Evolutionary conservation across 116 monocot species (phyloP).

Genomic region (Cymodocea nodosa): DNA sequence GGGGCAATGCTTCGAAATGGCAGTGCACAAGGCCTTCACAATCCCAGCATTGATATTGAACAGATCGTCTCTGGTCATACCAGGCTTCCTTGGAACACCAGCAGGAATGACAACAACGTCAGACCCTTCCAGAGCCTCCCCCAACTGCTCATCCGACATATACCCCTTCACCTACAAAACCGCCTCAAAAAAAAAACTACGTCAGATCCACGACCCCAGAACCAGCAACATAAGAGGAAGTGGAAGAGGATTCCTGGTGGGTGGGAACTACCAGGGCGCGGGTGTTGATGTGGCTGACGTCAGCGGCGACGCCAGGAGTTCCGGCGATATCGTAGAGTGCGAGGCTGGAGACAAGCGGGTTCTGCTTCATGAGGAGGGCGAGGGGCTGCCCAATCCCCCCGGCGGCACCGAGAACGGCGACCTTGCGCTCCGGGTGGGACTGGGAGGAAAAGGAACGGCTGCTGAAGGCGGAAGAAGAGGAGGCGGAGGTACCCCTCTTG

Average conservation of each 20-base stretch:
- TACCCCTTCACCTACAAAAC: conserved; percentile 52
- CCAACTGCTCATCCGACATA: conserved; percentile 59
- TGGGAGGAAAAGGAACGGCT: conserved; percentile 25
- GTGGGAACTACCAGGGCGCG: conserved; percentile 23
- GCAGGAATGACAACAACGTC: conserved; percentile 92
- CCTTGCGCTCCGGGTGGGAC: conserved; percentile 32
- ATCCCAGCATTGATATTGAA: conserved; percentile 98
- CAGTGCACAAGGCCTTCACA: conserved; percentile 66
- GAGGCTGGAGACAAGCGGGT: conserved; percentile 52
- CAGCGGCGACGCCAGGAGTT: conserved; percentile 61
- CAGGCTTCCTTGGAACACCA: conserved; percentile 93
- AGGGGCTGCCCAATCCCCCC: conserved; percentile 70
- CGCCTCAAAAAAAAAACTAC: not conserved
- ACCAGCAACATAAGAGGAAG: not conserved
- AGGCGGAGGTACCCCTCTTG: not conserved
- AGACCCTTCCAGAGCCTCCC: conserved; percentile 67
- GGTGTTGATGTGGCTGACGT: conserved; percentile 64
- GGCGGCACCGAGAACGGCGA: conserved; percentile 52
- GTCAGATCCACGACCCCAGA: not conserved
- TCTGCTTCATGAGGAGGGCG: conserved; percentile 64
- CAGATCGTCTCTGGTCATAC: conserved; percentile 96
- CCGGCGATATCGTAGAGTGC: conserved; percentile 52
- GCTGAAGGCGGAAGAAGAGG: conserved; percentile 3
- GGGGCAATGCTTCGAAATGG: conserved; percentile 93
- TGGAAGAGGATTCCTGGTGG: too few species aligned